phyloP scores from a whole-genome alignment of 495 filamentous ascomycete species.

The Penicillium maclennaniae region DNA sequence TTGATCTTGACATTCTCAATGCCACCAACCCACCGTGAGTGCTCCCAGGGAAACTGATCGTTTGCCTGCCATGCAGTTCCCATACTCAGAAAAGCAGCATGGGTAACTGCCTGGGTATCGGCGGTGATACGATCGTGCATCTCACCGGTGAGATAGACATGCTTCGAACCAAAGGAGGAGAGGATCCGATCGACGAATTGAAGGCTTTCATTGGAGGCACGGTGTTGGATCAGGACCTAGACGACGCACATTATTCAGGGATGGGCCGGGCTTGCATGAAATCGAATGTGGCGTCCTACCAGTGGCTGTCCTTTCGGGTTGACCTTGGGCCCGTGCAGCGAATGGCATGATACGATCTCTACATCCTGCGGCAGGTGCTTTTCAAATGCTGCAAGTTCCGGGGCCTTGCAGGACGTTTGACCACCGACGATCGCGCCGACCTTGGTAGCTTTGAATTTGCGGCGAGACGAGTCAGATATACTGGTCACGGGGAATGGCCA shows the following conservation, averaged over 20 bases:
- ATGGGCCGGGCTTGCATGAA: background rate
- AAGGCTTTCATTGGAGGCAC: slow-evolving; percentile 73
- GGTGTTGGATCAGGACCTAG: slow-evolving; percentile 85
- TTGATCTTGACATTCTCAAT: slow-evolving; percentile 99
- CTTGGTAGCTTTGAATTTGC: slow-evolving; percentile 75
- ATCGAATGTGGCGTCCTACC: slow-evolving; percentile 40
- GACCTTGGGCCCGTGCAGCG: slow-evolving; percentile 89
- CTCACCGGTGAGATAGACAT: slow-evolving; percentile 79
- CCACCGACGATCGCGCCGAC: slow-evolving; percentile 91
- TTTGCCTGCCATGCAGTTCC: slow-evolving; percentile 94
- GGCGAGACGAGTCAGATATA: slow-evolving; percentile 28
- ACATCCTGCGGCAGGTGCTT: slow-evolving; percentile 82
- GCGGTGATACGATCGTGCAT: slow-evolving; percentile 96
- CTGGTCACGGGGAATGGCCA: background rate
- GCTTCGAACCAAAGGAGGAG: slow-evolving; percentile 73
- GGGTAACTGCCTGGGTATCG: slow-evolving; percentile 96
- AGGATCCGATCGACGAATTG: slow-evolving; percentile 75
- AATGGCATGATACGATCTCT: slow-evolving; percentile 94
- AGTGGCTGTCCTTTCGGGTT: slow-evolving; percentile 84
- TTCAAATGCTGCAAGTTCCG: slow-evolving; percentile 92
- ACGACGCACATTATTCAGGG: slow-evolving; percentile 13
- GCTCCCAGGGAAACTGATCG: slow-evolving; percentile 93
- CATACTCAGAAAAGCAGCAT: slow-evolving; percentile 96
- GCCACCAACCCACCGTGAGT: slow-evolving; percentile 85
- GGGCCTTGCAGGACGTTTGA: slow-evolving; percentile 97